Evolutionary conservation across 2,329 filamentous ascomycete genomes (phyloP), one percentile per base, ranked within the genome.

Genomic region (Arthrobotrys megalospora): DNA sequence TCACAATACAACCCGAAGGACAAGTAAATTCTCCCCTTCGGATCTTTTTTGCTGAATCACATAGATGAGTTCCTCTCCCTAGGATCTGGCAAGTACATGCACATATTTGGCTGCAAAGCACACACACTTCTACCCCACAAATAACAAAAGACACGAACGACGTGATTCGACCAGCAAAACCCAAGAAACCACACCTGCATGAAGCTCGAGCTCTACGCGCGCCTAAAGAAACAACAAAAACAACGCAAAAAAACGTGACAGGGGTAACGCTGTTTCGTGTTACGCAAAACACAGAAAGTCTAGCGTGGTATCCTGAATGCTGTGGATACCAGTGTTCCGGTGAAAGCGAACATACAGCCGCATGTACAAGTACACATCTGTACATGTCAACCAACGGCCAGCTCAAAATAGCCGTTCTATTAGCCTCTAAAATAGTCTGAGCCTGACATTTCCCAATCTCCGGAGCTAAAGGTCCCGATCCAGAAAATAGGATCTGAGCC

Each of bases 201-300:
- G 60, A 78, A 71, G 43, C 24, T 32, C n/a, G 16, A 19, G 6
- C 1, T 14, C 32, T 19, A 41, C 55, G 62, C 75, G 75, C 75
- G 75, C 75, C 67, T 75, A 63, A 41, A 53, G 62, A 67, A 68
- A 75, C 63, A 75, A 75, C 63, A 62, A 75, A 67, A 75, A 66
- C 70, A 75, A 75, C 70, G 63, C 70, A 68, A 75, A 34, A 45
- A 19, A 11, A 12, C 24, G 43, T 14, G 60, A 43, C 69, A 60
- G 21, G 69, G 67, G 48, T 48, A 12, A 16, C n/a, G 55, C 19
- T 60, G 55, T 60, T 60, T 60, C 34, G 55, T 60, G 47, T 66
- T 73, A 47, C 69, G 48, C 28, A 34, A 73, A 66, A 60, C 16
- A 16, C 52, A 14, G 19, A n/a, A 64, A n/a, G 36, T 64, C 60